A percentile compares a stretch with the other conserved stretches of the same genome.
These are phyloP conservation scores for Tulasnella calospora DNA, from an alignment of 768 basidiomycete species.

Conservation along the genomic window DNA sequence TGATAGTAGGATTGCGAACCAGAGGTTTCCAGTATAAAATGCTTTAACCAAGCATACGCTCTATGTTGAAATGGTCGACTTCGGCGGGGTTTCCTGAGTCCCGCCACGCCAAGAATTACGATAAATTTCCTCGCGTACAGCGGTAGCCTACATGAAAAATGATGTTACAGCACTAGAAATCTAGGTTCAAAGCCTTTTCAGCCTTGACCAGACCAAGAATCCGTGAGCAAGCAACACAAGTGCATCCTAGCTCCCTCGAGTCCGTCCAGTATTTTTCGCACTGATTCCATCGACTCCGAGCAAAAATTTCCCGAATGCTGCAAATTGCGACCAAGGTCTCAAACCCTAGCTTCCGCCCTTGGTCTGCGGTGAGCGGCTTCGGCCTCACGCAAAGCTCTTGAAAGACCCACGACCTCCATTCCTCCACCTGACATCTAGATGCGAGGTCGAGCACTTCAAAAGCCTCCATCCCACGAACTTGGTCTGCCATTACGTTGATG, in stretches of 20 bases:
- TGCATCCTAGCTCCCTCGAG: neutral
- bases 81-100: too few species aligned
- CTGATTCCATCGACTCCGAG: neutral
- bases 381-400: neutral
- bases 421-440: neutral
- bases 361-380: too few species aligned
- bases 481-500: neutral
- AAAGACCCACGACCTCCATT: neutral
- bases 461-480: neutral
- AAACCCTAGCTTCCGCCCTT: too few species aligned
- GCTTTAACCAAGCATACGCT: too few species aligned
- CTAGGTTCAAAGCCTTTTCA: neutral
- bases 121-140: too few species aligned
- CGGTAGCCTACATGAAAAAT: neutral
- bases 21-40: too few species aligned
- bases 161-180: neutral
- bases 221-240: neutral
- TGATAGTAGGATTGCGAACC: too few species aligned
- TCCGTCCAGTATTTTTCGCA: neutral
- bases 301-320: neutral
- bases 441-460: neutral
- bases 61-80: too few species aligned
- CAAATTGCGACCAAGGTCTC: neutral
- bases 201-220: neutral
- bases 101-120: too few species aligned